phyloP scores from a whole-genome alignment of 129 eudicot species.

The Centaurea solstitialis region DNA sequence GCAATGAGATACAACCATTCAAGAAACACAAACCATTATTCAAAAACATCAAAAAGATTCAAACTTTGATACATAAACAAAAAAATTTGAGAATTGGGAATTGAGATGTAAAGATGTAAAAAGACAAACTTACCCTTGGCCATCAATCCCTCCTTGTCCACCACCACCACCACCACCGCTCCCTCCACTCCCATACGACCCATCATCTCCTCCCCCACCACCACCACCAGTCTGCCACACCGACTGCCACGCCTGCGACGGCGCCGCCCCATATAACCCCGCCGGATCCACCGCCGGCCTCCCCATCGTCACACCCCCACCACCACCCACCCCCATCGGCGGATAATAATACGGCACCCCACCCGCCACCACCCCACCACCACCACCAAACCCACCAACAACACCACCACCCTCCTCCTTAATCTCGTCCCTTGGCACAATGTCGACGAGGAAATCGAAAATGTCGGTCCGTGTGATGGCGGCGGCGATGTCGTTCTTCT shows the following conservation, averaged over 20 bases:
- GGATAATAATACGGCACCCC: conserved; percentile 78
- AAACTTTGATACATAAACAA: neutral
- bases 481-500: conserved; percentile 84
- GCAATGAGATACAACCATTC: neutral
- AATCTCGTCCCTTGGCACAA: conserved; percentile 77
- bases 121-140: conserved; percentile 46
- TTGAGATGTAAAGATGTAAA: neutral
- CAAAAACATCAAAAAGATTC: neutral
- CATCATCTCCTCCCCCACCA: conserved; percentile 61
- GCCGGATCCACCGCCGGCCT: conserved; percentile 55
- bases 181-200: conserved; percentile 61
- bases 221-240: conserved; percentile 63
- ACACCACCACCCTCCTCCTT: conserved; percentile 53
- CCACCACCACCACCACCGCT: conserved; percentile 42
- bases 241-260: conserved; percentile 89
- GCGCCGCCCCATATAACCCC: conserved; percentile 60
- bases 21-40: neutral
- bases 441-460: conserved; percentile 81
- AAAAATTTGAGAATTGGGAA: neutral
- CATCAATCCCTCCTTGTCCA: conserved; percentile 55
- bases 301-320: conserved; percentile 52
- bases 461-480: conserved; percentile 83
- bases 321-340: conserved; percentile 64
- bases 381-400: conserved; percentile 37
- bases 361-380: conserved; percentile 44